Base-by-base conservation (phyloP, 2,329 filamentous ascomycete genomes). In the Periconia sp. region DNA sequence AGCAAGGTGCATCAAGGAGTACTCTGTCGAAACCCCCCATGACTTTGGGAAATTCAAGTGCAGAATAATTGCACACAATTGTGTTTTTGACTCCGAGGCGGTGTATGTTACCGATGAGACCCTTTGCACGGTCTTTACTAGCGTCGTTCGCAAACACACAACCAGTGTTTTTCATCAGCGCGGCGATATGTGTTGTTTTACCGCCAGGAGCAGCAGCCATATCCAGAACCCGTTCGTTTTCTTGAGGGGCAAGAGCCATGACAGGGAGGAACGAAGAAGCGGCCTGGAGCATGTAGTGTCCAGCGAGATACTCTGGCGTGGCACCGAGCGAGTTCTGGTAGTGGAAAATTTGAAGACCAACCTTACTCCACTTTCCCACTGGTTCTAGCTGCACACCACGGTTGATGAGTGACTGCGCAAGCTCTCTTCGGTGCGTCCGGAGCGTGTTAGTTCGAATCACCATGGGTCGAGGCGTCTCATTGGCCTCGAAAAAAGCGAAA, bases 401-500 rank as follows among this genome's bases (percentile, higher is more conserved):
- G 78, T 96, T 96, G 81, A 97, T 97, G 55, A 97, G 83, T 1
- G 92, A 85, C 74, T 97, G 92, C 10, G 94, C 94, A 17, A 99
- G 87, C 58, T 96, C 92, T 62, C 86, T 78, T 61, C 86, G 80
- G 66, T 87, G 85, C 15, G 86, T 88, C 64, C 91, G 89, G 54
- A 99, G 84, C 9, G 93, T 99, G 77, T 99, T 99, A 58, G 94
- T 97, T 69, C 94, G 88, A 71, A 99, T 95, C 61, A 99, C 94
- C 54, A 99, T 87, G 3, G 94, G 94, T 48, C 94, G 86, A 14
- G 92, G 86, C 27, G 90, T 92, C 78, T 99, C 94, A 85, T 99
- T 99, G 66, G 93, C 93, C 78, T 99, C 94, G 78, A 99, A 97
- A 77, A 99, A 99, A 50, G 92, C 92, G 64, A 97, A 95, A 0